Conservation (phyloP, 73 alveolate species). For the Symbiodinium pilosum region DNA sequence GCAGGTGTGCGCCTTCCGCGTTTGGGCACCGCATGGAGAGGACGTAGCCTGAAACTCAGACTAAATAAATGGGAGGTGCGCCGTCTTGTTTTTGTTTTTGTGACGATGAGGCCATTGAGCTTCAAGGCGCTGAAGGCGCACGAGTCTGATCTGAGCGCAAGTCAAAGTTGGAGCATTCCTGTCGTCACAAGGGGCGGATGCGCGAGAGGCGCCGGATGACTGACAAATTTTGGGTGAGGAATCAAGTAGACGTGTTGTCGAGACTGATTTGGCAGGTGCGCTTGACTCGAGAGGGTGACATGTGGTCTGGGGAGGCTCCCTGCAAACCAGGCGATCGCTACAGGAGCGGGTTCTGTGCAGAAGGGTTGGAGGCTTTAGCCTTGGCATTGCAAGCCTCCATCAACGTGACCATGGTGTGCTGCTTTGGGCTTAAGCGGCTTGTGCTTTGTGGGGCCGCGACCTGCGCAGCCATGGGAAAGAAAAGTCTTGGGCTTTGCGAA, state of each 20-base stretch:
- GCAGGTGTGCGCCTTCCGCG: slow-evolving; percentile 52
- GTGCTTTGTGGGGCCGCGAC: slow-evolving; percentile 10
- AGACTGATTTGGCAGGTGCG: neutral
- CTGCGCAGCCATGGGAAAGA: slow-evolving; percentile 83
- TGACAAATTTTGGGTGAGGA: neutral
- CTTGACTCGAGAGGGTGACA: slow-evolving; percentile 36
- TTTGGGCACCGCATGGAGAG: slow-evolving; percentile 82
- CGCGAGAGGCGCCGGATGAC: neutral
- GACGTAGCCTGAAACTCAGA: slow-evolving; percentile 18
- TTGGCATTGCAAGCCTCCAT: no score
- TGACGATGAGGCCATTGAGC: neutral
- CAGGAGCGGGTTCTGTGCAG: neutral
- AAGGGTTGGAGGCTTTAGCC: no score
- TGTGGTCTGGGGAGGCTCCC: slow-evolving; percentile 45
- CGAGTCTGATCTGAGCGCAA: neutral
- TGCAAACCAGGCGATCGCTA: slow-evolving; percentile 70
- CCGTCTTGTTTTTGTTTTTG: neutral
- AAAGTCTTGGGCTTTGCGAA: neutral
- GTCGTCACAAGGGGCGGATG: neutral
- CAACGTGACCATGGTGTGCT: neutral
- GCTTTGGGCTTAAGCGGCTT: neutral
- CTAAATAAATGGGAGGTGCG: neutral
- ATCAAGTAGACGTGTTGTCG: neutral
- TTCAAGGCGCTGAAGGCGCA: neutral
- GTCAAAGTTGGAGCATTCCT: neutral